Evolutionary conservation across 768 basidiomycete genomes (phyloP), one percentile per base, ranked within the genome.

Genomic region (Suillus americanus): DNA sequence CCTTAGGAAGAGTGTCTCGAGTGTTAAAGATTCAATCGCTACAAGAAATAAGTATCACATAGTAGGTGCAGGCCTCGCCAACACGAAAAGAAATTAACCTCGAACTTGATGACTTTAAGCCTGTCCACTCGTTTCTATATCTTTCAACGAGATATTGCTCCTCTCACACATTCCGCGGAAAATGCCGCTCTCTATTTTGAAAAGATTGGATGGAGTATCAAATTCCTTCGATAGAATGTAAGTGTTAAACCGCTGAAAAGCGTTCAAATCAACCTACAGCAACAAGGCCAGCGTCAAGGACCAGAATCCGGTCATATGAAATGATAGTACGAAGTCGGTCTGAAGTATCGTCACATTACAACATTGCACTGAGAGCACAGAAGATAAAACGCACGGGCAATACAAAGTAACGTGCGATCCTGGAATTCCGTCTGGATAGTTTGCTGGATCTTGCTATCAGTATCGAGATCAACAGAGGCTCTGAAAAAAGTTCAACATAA

Each of bases 281-380:
- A 48, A 91, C 85, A 9, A 76, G 77, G 1, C 90, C 90, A n/a
- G 82, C 81, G 64, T 88, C 85, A 68, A 92, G 81, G 10, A 91
- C 89, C 46, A 90, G 78, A 54, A 92, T 87, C 25, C 86, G 78
- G 72, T 94, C 90, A 68, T 91, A 91, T 28, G 73, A 75, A 62
- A 82, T 71, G 67, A 86, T 84, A 1, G 85, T 88, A 60, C 81
- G 75, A 33, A 86, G 73, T n/a, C 85, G 81, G 70, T 86, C 67
- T 66, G 45, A 64, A 48, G 14, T 20, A 16, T 35, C n/a, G 38
- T 43, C 3, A 30, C 2, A 16, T 57, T 18, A 25, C 37, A 50
- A 20, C 12, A 35, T 37, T 8, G 7, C 3, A 20, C 14, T 5
- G 12, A 45, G 23, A 50, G 37, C 6, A 30, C 7, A 40, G 18